Base-by-base conservation (phyloP, 495 filamentous ascomycete genomes). In the Stereocaulon alpinum region DNA sequence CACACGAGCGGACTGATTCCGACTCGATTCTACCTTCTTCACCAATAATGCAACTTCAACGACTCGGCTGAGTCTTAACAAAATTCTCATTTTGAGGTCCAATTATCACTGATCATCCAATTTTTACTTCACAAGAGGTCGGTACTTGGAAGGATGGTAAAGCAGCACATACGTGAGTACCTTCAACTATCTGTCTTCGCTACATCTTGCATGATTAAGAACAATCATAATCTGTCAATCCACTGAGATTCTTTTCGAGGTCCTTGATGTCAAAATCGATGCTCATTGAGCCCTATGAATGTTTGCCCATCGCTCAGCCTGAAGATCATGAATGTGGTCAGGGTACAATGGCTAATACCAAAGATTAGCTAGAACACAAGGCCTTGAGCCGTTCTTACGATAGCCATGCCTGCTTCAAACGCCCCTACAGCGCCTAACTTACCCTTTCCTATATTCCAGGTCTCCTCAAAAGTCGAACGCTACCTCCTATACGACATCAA, bases 401-500 rank as follows among this genome's bases (percentile, higher is more conserved):
- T 5, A 56, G 40, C n/a, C 30, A 73, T 71, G 71, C 58, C 54
- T 17, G 37, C 40, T 24, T 40, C 54, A 59, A 18, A 29, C 18
- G 29, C 24, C 40, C 29, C 32, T 17, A 9, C 32, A 42, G 34
- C 55, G 41, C 76, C 75, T 44, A 63, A 64, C 32, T 69, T 81
- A 61, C 85, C 86, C 9, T 78, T 96, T 62, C 86, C 90, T 56
- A 93, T 98, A 68, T 94, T 86, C 64, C 80, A 81, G 71, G 81
- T 95, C 59, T 82, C 83, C 24, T 42, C 47, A 20, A 58, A 48
- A 22, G 41, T 65, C 27, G 82, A 83, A 66, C 86, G 86, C 68
- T 96, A 94, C 74, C 80, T 95, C 59, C 78, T 97, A 64, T 96
- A 94, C 75, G 89, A 92, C 68, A 81, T 88, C 67, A 81, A 91